Evolutionary conservation across 129 eudicot genomes (phyloP).

Genomic region (Flaveria sonorensis): DNA sequence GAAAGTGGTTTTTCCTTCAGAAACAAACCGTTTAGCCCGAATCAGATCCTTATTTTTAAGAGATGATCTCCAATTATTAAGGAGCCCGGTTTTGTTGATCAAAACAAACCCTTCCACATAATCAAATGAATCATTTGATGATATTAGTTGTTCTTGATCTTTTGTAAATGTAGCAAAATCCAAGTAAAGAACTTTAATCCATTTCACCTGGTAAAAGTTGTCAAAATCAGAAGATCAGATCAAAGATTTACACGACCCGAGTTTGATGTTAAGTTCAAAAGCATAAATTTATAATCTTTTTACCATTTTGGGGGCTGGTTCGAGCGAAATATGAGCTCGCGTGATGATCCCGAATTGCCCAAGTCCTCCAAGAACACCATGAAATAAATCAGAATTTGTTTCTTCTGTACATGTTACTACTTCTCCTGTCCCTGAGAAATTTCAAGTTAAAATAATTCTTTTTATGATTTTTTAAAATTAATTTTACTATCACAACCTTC

Average conservation of each 20-base stretch:
- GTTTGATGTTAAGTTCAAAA: conserved; percentile 2
- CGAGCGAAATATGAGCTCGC: conserved; percentile 73
- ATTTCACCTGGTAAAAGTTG: conserved; percentile 61
- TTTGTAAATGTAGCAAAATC: conserved; percentile 63
- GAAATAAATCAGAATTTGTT: conserved; percentile 76
- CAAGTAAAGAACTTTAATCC: conserved; percentile 88
- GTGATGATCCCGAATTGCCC: conserved; percentile 98
- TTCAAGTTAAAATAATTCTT: neutral
- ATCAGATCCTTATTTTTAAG: conserved; percentile 78
- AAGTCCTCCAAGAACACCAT: conserved; percentile 94
- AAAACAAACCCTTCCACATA: conserved; percentile 90
- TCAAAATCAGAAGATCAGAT: conserved; percentile 29
- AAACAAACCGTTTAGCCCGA: conserved; percentile 56
- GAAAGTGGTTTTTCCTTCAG: conserved; percentile 72
- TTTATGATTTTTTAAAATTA: neutral
- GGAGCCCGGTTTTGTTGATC: conserved; percentile 80
- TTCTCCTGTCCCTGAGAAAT: conserved; percentile 81
- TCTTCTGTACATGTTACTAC: conserved; percentile 65
- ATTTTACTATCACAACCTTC: conserved; percentile 31
- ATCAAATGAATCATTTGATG: conserved; percentile 62
- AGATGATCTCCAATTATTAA: conserved; percentile 88
- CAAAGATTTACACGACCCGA: conserved; percentile 11
- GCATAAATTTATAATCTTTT: neutral
- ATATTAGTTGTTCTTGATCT: conserved; percentile 85
- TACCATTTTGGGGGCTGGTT: conserved; percentile 86